Base-by-base conservation (phyloP, 768 basidiomycete species). In the Boletus patriciae region DNA sequence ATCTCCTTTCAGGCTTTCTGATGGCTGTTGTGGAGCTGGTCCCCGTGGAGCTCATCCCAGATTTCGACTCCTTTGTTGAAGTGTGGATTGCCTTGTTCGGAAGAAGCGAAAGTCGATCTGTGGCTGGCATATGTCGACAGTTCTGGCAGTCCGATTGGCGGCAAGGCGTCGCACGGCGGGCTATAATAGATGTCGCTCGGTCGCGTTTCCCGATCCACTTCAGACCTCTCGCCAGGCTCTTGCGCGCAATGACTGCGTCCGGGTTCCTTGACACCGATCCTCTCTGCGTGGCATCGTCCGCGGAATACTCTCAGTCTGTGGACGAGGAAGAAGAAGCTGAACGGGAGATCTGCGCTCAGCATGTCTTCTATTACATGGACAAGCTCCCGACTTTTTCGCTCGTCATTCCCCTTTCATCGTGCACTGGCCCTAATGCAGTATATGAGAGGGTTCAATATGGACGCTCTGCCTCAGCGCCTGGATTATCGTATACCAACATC, bases 91-190 rank as follows among this genome's bases (percentile, higher is more conserved):
- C 86, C 0, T 76, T 96, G 16, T 92, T 88, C 55, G 91, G 92
- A 7, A 80, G 88, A 25, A 90, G 88, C 62, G 74, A 84, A 76
- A 70, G 75, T 68, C 67, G 73, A 55, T 83, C 90, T 29, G 78
- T 89, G 25, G 76, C 81, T 12, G 83, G 82, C 3, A 85, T 96
- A 57, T 89, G 87, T 60, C 75, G 80, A 6, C 91, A 94, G 62
- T 95, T 84, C 70, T 98, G 94, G 93, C 78, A 85, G 51, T 78
- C 75, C 2, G 92, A 94, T 65, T 90, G 85, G 83, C 75, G 83
- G 38, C 77, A 80, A 37, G 83, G 83, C 46, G 78, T 80, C 4
- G 74, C 85, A 19, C 88, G 93, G 31, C 83, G 88, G 27, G 88
- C 90, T 36, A 81, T 95, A 48, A 82, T 98, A 52, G 92, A 94